Evolutionary conservation across 2,329 filamentous ascomycete genomes (phyloP).

Genomic region (Ascochyta fabae): DNA sequence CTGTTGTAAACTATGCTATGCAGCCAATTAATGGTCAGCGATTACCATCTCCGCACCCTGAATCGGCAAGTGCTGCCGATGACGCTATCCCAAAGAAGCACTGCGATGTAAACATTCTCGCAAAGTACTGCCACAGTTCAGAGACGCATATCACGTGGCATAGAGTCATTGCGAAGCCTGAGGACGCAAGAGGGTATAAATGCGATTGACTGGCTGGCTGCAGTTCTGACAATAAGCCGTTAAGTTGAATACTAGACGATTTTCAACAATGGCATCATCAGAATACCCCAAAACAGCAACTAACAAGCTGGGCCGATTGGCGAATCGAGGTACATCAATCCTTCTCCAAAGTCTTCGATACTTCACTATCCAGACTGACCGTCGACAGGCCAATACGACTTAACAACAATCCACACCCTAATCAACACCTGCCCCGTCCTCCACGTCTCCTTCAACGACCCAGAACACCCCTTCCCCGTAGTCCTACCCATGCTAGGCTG

Average conservation of each 20-base stretch:
- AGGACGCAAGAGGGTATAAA: neutral
- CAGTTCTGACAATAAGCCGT: no score
- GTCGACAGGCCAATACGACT: conserved; percentile 41
- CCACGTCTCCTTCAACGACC: conserved; percentile 46
- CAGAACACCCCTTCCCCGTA: conserved; percentile 61
- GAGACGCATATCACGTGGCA: neutral
- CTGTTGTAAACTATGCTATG: neutral
- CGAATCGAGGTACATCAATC: conserved; percentile 33
- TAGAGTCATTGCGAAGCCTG: neutral
- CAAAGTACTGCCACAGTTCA: conserved; percentile 8
- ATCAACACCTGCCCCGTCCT: conserved; percentile 42
- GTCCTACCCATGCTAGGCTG: conserved; percentile 51
- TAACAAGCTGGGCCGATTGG: conserved; percentile 38
- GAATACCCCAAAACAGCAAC: conserved; percentile 36
- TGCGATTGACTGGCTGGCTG: no score
- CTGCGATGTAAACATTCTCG: neutral
- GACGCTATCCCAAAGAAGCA: neutral
- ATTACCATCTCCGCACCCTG: conserved; percentile 1
- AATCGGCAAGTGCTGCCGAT: neutral
- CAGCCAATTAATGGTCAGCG: conserved; percentile 6
- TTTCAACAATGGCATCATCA: conserved; percentile 18
- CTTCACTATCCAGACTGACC: neutral
- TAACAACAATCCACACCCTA: conserved; percentile 42
- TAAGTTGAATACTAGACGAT: neutral
- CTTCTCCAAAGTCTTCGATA: neutral